These are phyloP conservation scores for Piper betle DNA, from an alignment of 164 flowering plant species.

Conservation along the genomic window DNA sequence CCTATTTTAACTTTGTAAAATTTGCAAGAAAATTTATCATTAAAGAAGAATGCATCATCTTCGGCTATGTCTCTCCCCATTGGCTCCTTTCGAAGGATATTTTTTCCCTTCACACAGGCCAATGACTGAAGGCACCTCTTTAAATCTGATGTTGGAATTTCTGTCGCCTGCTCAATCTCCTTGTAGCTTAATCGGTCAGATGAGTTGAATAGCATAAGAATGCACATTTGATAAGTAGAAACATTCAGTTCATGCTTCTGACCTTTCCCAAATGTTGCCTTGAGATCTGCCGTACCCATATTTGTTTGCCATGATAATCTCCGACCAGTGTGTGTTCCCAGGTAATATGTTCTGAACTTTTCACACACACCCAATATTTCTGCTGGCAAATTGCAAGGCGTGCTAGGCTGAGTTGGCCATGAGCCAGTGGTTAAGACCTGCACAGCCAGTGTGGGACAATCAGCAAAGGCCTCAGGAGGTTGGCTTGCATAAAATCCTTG, in stretches of 20 bases:
- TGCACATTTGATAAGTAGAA: too few species aligned
- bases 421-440: slow-evolving; percentile 60
- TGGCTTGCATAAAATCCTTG: slow-evolving; percentile 42
- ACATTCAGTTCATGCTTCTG: too few species aligned
- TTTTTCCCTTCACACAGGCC: slow-evolving; percentile 61
- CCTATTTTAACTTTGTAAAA: slow-evolving; percentile 87
- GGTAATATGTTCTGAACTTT: too few species aligned
- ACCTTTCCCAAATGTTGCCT: too few species aligned
- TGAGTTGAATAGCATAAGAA: too few species aligned
- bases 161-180: slow-evolving; percentile 18
- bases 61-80: slow-evolving; percentile 93
- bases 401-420: slow-evolving; percentile 53
- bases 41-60: slow-evolving; percentile 67
- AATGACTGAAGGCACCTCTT: slow-evolving; percentile 57
- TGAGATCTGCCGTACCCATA: slow-evolving; percentile 1
- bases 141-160: slow-evolving; percentile 3
- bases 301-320: slow-evolving; percentile 18
- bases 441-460: slow-evolving; percentile 55
- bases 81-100: slow-evolving; percentile 79
- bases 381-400: slow-evolving; percentile 64
- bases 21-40: slow-evolving; percentile 79
- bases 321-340: slow-evolving; percentile 22
- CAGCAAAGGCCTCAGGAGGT: slow-evolving; percentile 36
- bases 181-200: too few species aligned
- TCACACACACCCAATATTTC: slow-evolving; percentile 37